Evolutionary conservation across 345 rosid species (phyloP).

Genomic region (Gossypioides kirkii): DNA sequence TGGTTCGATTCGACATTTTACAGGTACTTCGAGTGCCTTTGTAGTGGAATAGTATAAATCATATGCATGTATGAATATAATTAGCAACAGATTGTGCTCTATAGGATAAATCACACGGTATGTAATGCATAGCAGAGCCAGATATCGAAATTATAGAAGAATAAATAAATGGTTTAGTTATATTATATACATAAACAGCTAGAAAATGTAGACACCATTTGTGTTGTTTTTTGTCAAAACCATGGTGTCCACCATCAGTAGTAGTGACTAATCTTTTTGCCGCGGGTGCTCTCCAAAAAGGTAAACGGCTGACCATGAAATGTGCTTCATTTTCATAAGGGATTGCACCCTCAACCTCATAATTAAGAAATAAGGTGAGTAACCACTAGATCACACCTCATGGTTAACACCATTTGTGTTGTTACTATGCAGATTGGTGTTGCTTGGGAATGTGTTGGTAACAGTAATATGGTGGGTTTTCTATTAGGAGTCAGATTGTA

Average conservation of each 20-base stretch:
- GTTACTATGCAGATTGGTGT: too few species aligned
- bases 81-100: not conserved
- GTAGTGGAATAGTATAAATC: conserved; percentile 35
- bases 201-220: not conserved
- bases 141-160: not conserved
- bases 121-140: not conserved
- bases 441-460: too few species aligned
- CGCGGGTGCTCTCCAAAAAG: accelerated
- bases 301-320: too few species aligned
- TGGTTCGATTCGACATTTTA: conserved; percentile 60
- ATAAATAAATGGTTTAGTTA: not conserved
- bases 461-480: too few species aligned
- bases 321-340: too few species aligned
- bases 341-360: too few species aligned
- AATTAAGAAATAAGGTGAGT: too few species aligned
- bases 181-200: not conserved
- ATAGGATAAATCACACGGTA: not conserved
- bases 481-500: too few species aligned
- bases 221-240: not conserved
- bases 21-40: conserved; percentile 82
- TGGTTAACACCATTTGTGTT: too few species aligned
- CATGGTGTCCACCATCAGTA: accelerated
- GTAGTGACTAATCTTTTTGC: too few species aligned
- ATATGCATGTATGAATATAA: not conserved
- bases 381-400: too few species aligned